Percentiles rank a stretch among this genome's conserved stretches.
Conservation (phyloP, 2,329 filamentous ascomycete species). For the Cryoendolithus antarcticus region DNA sequence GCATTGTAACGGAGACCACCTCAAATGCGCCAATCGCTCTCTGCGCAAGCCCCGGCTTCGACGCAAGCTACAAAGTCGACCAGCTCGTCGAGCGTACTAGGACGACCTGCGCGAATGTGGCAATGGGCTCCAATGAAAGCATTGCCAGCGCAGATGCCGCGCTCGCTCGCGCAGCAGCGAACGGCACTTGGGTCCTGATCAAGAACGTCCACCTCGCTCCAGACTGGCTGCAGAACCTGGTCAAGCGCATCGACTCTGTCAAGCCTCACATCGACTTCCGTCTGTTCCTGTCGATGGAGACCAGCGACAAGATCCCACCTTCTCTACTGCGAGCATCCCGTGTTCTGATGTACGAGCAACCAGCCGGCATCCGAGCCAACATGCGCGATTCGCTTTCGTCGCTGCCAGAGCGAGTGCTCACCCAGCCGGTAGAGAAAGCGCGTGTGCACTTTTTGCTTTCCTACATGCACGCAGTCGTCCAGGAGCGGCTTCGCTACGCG, state of each 20-base stretch:
- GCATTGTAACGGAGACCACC: constrained; percentile 72
- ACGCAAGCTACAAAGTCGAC: constrained; percentile 98
- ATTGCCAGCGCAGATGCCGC: constrained; percentile 92
- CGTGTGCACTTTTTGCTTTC: constrained; percentile 82
- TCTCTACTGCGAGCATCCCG: constrained; percentile 87
- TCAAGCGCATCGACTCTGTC: constrained; percentile 91
- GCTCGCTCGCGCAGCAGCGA: constrained; percentile 80
- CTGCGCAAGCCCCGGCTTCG: constrained; percentile 90
- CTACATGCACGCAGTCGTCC: constrained; percentile 90
- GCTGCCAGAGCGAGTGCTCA: constrained; percentile 45
- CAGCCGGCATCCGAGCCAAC: constrained; percentile 88
- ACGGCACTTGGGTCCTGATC: constrained; percentile 89
- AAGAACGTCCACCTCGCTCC: constrained; percentile 98
- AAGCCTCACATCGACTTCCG: constrained; percentile 90
- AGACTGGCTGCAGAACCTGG: constrained; percentile 90
- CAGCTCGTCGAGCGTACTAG: constrained; percentile 74
- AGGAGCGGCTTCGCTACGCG: constrained; percentile 87
- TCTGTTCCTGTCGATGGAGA: constrained; percentile 96
- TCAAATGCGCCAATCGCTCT: constrained; percentile 78
- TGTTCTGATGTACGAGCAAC: constrained; percentile 95
- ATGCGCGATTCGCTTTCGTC: constrained; percentile 96
- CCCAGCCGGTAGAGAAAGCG: constrained; percentile 79
- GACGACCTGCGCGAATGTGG: constrained; percentile 85
- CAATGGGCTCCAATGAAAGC: constrained; percentile 97
- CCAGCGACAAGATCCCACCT: constrained; percentile 90